These are phyloP conservation scores for Neoscytalidium dimidiatum DNA, from an alignment of 2,329 filamentous ascomycete genomes.

Conservation along the genomic window DNA sequence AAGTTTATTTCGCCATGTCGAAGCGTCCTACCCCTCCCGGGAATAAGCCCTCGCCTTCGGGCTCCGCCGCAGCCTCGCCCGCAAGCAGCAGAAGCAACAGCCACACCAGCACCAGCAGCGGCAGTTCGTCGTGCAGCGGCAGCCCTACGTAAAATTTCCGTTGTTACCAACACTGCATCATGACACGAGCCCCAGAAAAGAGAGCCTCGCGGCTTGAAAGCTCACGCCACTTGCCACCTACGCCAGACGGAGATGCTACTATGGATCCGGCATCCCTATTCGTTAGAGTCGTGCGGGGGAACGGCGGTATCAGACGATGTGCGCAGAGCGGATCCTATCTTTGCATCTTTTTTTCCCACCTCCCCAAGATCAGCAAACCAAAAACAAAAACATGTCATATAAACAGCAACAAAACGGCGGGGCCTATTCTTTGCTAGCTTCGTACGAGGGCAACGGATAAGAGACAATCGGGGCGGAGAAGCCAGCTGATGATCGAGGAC, in stretches of 20 bases:
- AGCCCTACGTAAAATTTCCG: conserved; percentile 1
- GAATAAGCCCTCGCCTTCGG: neutral
- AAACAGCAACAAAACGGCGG: neutral
- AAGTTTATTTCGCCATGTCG: conserved; percentile 19
- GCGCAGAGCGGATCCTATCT: neutral
- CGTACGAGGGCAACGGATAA: neutral
- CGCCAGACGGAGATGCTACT: neutral
- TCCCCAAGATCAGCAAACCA: neutral
- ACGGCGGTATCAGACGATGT: neutral
- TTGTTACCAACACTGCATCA: neutral
- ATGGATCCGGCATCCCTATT: neutral
- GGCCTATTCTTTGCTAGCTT: neutral
- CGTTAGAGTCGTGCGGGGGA: neutral
- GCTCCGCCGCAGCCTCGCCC: neutral
- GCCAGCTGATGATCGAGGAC: neutral
- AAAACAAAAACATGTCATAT: neutral
- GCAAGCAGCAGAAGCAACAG: neutral
- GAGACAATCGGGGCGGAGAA: neutral
- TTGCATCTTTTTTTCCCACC: neutral
- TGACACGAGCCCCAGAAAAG: neutral
- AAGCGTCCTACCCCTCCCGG: neutral
- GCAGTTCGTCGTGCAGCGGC: neutral
- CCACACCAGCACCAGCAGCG: neutral
- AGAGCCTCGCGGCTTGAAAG: neutral
- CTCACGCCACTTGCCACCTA: neutral